These are phyloP conservation scores for Fusarium fujikuroi DNA, from an alignment of 2,329 filamentous ascomycete genomes.

Conservation along the genomic window DNA sequence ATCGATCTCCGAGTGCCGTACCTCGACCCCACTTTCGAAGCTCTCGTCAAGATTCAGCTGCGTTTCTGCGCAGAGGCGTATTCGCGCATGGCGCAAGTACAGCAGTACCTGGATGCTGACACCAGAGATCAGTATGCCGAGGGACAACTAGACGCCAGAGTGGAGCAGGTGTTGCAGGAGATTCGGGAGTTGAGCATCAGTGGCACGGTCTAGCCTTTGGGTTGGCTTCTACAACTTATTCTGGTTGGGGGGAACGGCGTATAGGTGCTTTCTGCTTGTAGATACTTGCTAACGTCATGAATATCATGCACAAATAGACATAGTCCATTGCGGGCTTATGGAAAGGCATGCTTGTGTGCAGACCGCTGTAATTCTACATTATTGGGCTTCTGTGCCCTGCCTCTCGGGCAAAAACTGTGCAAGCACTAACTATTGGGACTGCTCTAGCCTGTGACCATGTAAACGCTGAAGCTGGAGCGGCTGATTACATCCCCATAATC, in stretches of 20 bases:
- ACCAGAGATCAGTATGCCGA: conserved; percentile 96
- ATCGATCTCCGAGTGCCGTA: conserved; percentile 98
- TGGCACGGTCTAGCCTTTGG: conserved; percentile 65
- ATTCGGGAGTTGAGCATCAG: conserved; percentile 96
- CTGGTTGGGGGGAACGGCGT: conserved; percentile 43
- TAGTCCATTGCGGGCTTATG: not conserved
- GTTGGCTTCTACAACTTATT: conserved; percentile 10
- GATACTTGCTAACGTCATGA: conserved; percentile 41
- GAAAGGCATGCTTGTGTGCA: not conserved
- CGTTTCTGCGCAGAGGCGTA: conserved; percentile 98
- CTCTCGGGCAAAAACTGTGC: not conserved
- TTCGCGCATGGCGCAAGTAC: conserved; percentile 97
- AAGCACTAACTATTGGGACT: not conserved
- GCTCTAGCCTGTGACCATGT: not conserved
- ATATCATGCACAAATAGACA: conserved; percentile 43
- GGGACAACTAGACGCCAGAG: conserved; percentile 88
- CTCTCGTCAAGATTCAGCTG: conserved; percentile 97
- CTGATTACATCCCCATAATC: not conserved
- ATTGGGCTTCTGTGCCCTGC: not conserved
- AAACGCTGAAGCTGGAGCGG: not conserved
- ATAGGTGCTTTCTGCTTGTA: conserved; percentile 42
- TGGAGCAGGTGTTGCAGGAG: conserved; percentile 96
- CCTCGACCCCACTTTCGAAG: conserved; percentile 95
- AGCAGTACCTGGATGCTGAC: conserved; percentile 96
- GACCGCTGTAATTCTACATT: not conserved